These are phyloP conservation scores for Leccinum longicurvipes DNA, from an alignment of 768 basidiomycete genomes.

Conservation along the genomic window DNA sequence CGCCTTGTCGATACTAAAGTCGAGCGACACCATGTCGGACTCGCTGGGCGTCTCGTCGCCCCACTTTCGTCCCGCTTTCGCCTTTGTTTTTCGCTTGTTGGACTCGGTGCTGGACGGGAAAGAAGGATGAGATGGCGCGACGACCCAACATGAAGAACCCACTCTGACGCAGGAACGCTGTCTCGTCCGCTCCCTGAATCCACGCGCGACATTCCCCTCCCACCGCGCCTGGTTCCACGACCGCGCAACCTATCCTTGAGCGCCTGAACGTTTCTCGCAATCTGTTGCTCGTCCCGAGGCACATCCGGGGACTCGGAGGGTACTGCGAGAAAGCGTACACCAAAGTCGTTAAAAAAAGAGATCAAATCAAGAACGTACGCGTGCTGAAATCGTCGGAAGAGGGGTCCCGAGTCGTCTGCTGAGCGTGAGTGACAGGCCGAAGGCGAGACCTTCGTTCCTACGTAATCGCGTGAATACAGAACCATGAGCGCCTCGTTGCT, in stretches of 20 bases:
- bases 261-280: constrained; percentile 87
- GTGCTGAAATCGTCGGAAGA: constrained; percentile 60
- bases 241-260: constrained; percentile 83
- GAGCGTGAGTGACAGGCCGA: constrained; percentile 36
- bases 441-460: constrained; percentile 75
- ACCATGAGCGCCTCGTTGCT: neutral
- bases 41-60: constrained; percentile 77
- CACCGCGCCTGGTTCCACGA: constrained; percentile 58
- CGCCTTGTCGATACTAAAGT: constrained; percentile 71
- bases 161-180: constrained; percentile 70
- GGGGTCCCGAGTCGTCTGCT: constrained; percentile 38
- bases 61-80: constrained; percentile 89
- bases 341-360: neutral
- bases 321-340: constrained; percentile 27
- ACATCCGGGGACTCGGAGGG: constrained; percentile 48
- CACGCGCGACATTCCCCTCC: constrained; percentile 45
- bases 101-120: constrained; percentile 56
- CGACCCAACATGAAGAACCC: constrained; percentile 25
- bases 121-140: neutral
- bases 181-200: constrained; percentile 57
- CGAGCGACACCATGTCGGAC: constrained; percentile 88
- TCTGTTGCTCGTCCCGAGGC: constrained; percentile 80
- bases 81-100: constrained; percentile 57
- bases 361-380: constrained; percentile 35
- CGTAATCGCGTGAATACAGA: neutral